Evolutionary conservation across 1,139 yeast genomes (phyloP), one percentile per base, ranked within the genome.

Genomic region (Scheffersomyces segobiensis): DNA sequence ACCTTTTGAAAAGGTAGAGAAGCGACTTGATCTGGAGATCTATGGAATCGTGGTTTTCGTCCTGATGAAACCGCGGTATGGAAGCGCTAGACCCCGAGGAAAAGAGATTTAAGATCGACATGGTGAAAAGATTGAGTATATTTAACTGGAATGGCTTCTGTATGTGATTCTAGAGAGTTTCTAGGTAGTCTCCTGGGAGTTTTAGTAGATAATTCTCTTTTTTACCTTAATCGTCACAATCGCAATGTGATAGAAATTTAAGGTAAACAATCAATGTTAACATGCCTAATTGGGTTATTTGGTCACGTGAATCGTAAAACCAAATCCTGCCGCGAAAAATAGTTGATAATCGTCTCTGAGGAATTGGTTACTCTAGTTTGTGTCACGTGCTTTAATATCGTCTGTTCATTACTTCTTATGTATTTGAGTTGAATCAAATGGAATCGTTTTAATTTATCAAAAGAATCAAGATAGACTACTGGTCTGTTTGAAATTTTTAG

Each of bases 11-110:
- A 67, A 84, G 75, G 66, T 87, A 88, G 48, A 78, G 68, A 56
- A 88, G 71, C 3, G 89, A 77, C 64, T 83, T 86, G 59, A 87
- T 77, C 62, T 86, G 89, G 18, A 87, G 75, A 61, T 86, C 89
- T 14, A 85, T 76, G 4, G 86, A 77, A 67, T 87, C 92, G 57
- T 81, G 84, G 4, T 66, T 62, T 26, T 72, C 77, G 2, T 87
- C 88, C 57, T 77, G 80, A 21, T 69, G 61, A 62, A 81, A 86
- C 8, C 74, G 70, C 3, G 89, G 89, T 22, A 83, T 79, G 51
- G 73, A 39, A 48, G 50, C 50, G 5, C 50, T 14, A 4, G 50
- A 48, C 5, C 26, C 50, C 4, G 50, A 48, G 50, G 26, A 20
- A 24, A 48, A 48, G 50, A 48, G 21, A 48, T 48, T 48, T 24